Percentiles rank a stretch among this genome's conserved stretches.
Conservation (phyloP, 2,329 filamentous ascomycete genomes). For the Curvularia sp. region DNA sequence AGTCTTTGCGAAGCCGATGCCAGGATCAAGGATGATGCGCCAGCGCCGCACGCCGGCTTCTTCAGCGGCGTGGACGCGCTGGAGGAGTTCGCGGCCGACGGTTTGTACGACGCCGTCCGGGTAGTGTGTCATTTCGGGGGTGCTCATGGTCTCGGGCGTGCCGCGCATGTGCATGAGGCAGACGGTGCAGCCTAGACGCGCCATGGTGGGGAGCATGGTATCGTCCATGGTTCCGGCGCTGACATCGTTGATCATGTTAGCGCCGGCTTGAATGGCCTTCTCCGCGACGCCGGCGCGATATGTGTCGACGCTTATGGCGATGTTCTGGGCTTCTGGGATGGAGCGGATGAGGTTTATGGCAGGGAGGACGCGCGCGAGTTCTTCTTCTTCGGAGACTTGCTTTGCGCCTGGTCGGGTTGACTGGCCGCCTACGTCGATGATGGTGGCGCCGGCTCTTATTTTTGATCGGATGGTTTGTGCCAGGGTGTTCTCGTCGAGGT, state of each 20-base stretch:
- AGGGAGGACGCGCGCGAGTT: conserved; percentile 78
- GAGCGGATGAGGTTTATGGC: conserved; percentile 76
- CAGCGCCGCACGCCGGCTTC: conserved; percentile 84
- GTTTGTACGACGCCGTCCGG: conserved; percentile 70
- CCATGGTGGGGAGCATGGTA: conserved; percentile 82
- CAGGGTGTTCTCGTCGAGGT: conserved; percentile 57
- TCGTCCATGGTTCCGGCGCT: conserved; percentile 81
- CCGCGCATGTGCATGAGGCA: conserved; percentile 94
- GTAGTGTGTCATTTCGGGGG: conserved; percentile 62
- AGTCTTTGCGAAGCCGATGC: conserved; percentile 91
- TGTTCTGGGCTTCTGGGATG: conserved; percentile 65
- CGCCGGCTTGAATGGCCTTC: conserved; percentile 76
- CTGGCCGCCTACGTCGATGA: conserved; percentile 92
- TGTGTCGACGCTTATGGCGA: conserved; percentile 90
- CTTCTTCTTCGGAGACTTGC: conserved; percentile 74
- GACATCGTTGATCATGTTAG: conserved; percentile 94
- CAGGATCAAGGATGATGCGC: conserved; percentile 94
- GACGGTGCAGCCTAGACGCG: conserved; percentile 77
- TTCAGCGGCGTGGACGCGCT: conserved; percentile 76
- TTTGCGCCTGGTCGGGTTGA: conserved; percentile 81
- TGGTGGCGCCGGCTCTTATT: conserved; percentile 74
- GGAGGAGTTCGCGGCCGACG: conserved; percentile 71
- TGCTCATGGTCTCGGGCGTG: conserved; percentile 80
- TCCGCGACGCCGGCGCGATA: conserved; percentile 86
- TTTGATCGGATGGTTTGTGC: conserved; percentile 66